Evolutionary conservation across 106 monocot genomes (phyloP).

Genomic region (Allium sativum): DNA sequence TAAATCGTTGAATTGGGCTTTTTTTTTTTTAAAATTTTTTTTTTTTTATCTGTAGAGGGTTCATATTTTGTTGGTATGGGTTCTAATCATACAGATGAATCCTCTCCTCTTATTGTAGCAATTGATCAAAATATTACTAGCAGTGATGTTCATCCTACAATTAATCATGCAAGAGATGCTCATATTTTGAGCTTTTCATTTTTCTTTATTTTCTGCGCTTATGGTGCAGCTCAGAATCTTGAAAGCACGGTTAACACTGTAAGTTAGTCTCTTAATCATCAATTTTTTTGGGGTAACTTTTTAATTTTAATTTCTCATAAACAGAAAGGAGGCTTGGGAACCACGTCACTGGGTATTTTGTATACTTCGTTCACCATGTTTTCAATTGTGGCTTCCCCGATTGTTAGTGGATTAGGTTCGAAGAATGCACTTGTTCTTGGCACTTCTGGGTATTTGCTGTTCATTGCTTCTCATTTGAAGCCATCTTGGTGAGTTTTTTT

Average conservation of each 20-base stretch:
- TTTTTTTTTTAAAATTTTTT: no score
- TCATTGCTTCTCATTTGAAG: slow-evolving; percentile 83
- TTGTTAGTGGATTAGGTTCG: slow-evolving; percentile 52
- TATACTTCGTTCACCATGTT: slow-evolving; percentile 88
- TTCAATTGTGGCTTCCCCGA: slow-evolving; percentile 58
- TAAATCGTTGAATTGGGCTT: no score
- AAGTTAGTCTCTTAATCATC: neutral
- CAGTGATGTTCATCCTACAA: slow-evolving; percentile 2
- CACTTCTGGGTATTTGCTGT: slow-evolving; percentile 74
- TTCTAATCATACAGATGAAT: slow-evolving; percentile 17
- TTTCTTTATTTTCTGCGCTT: slow-evolving; percentile 88
- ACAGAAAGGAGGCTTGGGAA: slow-evolving; percentile 69
- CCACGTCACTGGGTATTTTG: slow-evolving; percentile 71
- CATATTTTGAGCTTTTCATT: slow-evolving; percentile 72
- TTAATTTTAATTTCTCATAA: neutral
- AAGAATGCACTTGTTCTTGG: slow-evolving; percentile 77
- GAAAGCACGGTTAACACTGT: slow-evolving; percentile 85
- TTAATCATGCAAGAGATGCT: slow-evolving; percentile 47
- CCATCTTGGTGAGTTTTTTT: slow-evolving; percentile 48
- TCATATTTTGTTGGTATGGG: slow-evolving; percentile 5
- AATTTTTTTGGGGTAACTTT: neutral
- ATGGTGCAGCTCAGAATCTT: slow-evolving; percentile 80
- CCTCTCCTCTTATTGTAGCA: slow-evolving; percentile 10
- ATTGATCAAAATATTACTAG: slow-evolving; percentile 1
- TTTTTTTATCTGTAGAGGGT: neutral